Base-by-base conservation (phyloP, 345 rosid species). In the Ceriops tagal region DNA sequence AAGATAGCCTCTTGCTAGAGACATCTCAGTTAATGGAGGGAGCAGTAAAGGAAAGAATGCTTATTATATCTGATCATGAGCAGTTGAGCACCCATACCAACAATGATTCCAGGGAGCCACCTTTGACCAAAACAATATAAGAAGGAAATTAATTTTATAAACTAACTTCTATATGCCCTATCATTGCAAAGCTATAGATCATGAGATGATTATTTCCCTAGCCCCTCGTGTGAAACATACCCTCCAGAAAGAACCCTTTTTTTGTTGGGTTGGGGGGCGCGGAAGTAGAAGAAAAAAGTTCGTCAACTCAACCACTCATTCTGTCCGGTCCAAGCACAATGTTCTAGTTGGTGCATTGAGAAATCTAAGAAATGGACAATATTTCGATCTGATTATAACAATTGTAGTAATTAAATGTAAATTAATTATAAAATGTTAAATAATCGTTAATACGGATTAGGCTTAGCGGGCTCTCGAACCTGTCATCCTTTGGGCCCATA, bases 41-140 rank as follows among this genome's bases (percentile, higher is more conserved):
- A 77, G 73, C 80, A 71, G 79, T 74, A 72, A 70, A 71, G 28
- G 46, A 69, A 77, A 75, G 69, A 71, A 81, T 63, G 68, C 26
- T 64, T 66, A 66, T 61, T 60, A 65, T 72, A 68, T 57, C 52
- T 58, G 56, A 70, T 67, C 60, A 71, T 13, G 53, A 43, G 18
- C 49, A 43, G 0, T 13, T 4, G 62, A 51, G 71, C 73, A 79
- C 82, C 66, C 68, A 65, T 58, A 71, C 47, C 67, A 53, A 46
- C 67, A 83, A 71, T 83, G 74, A 85, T 81, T 85, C 86, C 78
- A 64, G 62, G 31, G 32, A 43, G 69, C 58, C 34, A 61, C 81
- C 78, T 85, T 85, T 85, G 89, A 85, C 87, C 82, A 64, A 26
- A 59, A 68, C 79, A 83, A 71, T 67, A 72, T 24, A 55, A 20